Evolutionary conservation across 2,329 filamentous ascomycete species (phyloP), one percentile per base, ranked within the genome.

Genomic region (Purpureocillium lavendulum): DNA sequence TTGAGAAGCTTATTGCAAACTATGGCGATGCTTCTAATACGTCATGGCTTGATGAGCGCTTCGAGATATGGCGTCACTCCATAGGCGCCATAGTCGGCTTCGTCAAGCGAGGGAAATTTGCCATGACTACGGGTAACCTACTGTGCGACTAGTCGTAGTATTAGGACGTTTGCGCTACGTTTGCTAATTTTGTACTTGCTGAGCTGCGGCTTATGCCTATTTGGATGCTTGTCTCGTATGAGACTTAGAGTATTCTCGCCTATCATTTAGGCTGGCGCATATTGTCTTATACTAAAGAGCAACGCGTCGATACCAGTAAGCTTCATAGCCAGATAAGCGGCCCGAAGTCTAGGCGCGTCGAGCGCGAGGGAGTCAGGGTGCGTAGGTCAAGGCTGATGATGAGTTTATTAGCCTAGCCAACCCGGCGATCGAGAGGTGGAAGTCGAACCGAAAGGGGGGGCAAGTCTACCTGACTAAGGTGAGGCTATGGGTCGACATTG

Each of bases 21-120:
- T 96, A 96, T 51, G 89, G 89, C 45, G 89, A 96, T 60, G 87
- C 89, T 2, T 88, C 87, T 36, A 94, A 94, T 54, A 96, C 89
- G 0, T 92, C 87, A 0, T 96, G 88, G 87, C 75, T 92, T 7
- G 89, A 96, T 58, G 84, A 88, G 7, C 80, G 87, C 7, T 95
- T 89, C 59, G 73, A 86, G 54, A 80, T 94, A 42, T 96, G 87
- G 87, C 81, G 89, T 24, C 87, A 95, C 55, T 64, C 75, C 16
- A 90, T 84, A 2, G 89, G 89, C 35, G 89, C 88, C 0, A 88
- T 88, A 5, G 73, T 95, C 28, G 85, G 87, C 10, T 96, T 86
- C 55, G 85, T 92, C 2, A 77, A 79, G 35, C 78, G 84, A 48
- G 79, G 73, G 16, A 83, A 83, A 49, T 88, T 84, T 50, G 86